A percentile compares a stretch with the other conserved stretches of the same genome.
These are phyloP conservation scores for Chalara sp. DNA, from an alignment of 2,329 filamentous ascomycete species.

Conservation along the genomic window DNA sequence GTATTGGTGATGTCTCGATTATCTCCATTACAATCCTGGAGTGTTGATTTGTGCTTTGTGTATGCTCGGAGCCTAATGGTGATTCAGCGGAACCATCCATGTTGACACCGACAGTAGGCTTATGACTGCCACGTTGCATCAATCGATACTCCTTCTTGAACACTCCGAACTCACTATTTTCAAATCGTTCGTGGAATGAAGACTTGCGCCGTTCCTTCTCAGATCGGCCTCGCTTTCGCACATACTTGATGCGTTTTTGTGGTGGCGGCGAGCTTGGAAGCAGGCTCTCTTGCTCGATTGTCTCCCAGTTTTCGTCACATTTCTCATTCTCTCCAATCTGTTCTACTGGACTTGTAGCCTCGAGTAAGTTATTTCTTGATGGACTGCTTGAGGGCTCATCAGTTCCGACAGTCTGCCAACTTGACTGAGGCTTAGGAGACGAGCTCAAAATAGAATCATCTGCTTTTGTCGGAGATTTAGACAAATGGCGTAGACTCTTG, in stretches of 20 bases:
- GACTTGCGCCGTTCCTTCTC: neutral
- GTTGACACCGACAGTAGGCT: neutral
- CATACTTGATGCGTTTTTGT: neutral
- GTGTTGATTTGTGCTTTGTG: neutral
- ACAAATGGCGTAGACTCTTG: constrained; percentile 7
- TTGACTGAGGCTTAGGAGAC: constrained; percentile 12
- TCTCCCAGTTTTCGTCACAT: neutral
- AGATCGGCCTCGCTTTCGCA: neutral
- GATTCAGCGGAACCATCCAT: neutral
- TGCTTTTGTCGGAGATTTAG: constrained; percentile 1
- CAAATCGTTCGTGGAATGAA: too few species aligned
- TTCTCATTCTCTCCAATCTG: neutral
- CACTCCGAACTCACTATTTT: neutral
- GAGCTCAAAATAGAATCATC: constrained; percentile 1
- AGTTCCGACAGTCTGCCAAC: constrained; percentile 17
- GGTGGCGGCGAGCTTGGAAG: neutral
- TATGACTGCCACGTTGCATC: neutral
- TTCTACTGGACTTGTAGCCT: neutral
- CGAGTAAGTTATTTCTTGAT: too few species aligned
- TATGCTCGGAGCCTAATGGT: too few species aligned
- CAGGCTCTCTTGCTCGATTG: neutral
- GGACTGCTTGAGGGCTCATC: constrained; percentile 3
- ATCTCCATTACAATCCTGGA: neutral
- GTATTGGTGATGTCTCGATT: neutral
- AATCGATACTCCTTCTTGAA: neutral